Evolutionary conservation across 345 rosid genomes (phyloP), one percentile per base, ranked within the genome.

Genomic region (Euphorbia tirucalli): DNA sequence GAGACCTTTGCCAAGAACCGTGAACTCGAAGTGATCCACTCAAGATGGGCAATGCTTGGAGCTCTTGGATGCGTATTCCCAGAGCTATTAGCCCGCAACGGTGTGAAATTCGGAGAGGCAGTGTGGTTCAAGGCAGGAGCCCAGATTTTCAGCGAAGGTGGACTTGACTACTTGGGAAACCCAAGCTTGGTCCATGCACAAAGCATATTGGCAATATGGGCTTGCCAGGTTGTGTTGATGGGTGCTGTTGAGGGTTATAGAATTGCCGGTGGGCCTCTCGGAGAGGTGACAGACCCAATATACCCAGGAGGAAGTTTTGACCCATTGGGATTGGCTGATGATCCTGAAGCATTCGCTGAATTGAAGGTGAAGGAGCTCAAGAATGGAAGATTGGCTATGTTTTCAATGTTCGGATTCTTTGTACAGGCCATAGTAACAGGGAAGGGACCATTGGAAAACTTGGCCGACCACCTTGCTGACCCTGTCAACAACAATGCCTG

Each of bases 1-100:
- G 96, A 88, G 76, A 92, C 97, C 58, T 92, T 92, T n/a, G 93
- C 93, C 41, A 89, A 81, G 85, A 91, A 89, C 90, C 90, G 95
- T 25, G 94, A 89, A 85, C 90, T 91, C 2, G 93, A 89, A 71
- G 97, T 91, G 21, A 91, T 91, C 83, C 97, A 91, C 81, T 54
- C 58, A 52, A 82, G 96, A 70, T 90, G 96, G 92, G 93, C 93
- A 58, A 90, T 88, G 96, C 81, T 90, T 14, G 93, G 93, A 18
- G 93, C 97, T 11, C 82, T 91, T 0, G 94, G 97, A 0, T 91
- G 94, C 22, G 84, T 91, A 56, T 89, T 89, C 88, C 94, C 92
- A 0, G 94, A 91, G 86, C 88, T 87, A 48, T n/a, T 87, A 78
- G 83, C 93, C 46, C 81, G 93, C 30, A 90, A 90, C 63, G 93